Evolutionary conservation across 495 filamentous ascomycete genomes (phyloP).

Genomic region (Penicillium fimorum): DNA sequence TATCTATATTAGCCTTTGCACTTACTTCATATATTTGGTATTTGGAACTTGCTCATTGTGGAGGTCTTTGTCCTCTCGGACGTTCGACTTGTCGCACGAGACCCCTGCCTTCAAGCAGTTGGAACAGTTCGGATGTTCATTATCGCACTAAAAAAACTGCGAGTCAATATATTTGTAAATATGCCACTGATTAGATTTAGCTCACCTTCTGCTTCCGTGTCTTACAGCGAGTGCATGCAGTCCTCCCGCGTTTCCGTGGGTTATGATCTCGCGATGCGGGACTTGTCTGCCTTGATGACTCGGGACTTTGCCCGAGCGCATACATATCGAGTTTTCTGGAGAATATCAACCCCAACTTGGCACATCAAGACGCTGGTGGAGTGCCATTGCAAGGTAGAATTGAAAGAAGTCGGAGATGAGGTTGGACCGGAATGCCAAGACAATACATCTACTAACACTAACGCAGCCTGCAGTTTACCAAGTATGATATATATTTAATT

Average conservation of each 20-base stretch:
- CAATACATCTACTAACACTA: background rate
- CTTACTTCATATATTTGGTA: background rate
- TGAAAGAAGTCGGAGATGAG: slow-evolving; percentile 3
- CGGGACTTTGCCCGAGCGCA: slow-evolving; percentile 13
- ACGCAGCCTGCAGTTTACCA: background rate
- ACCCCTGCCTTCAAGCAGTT: slow-evolving; percentile 51
- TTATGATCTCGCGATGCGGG: slow-evolving; percentile 36
- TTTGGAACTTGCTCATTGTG: slow-evolving; percentile 39
- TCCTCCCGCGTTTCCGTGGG: slow-evolving; percentile 51
- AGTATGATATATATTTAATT: background rate
- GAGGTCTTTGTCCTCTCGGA: slow-evolving; percentile 43
- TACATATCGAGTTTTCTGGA: slow-evolving; percentile 20
- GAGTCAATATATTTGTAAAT: background rate
- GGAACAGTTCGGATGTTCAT: slow-evolving; percentile 47
- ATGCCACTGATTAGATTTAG: background rate
- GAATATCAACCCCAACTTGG: background rate
- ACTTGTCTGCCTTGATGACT: slow-evolving; percentile 25
- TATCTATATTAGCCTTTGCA: background rate
- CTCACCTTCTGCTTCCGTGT: slow-evolving; percentile 50
- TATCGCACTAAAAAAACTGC: slow-evolving; percentile 35
- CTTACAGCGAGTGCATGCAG: slow-evolving; percentile 53
- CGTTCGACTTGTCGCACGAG: slow-evolving; percentile 48
- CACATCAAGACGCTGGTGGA: background rate
- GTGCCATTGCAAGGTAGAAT: background rate
- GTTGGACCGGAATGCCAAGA: slow-evolving; percentile 11